Evolutionary conservation across 441 rosid species (phyloP), one percentile per base, ranked within the genome.

Genomic region (Capsella rubella): DNA sequence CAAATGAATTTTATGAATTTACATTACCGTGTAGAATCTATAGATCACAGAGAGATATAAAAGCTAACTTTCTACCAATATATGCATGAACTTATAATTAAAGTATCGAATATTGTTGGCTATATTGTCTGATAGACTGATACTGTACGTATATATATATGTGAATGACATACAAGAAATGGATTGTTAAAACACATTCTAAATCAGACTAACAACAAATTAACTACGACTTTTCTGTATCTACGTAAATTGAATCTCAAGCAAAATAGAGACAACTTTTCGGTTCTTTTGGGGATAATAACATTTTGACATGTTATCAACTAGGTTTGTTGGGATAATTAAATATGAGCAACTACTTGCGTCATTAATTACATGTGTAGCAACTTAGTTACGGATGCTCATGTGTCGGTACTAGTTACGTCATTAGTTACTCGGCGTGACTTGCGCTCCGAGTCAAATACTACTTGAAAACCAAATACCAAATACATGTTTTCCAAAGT

Each of bases 371-470:
- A 67, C 57, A 75, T 60, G 57, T 40, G 8, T 15, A 7, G 4
- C 27, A 8, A 16, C 37, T 7, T 6, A 1, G 8, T 34, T 61
- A 55, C 43, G 52, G 10, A 42, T 59, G 68, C 39, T 51, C 15
- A 21, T 35, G 5, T 68, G 64, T 43, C 51, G 69, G 69, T 16
- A 16, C 18, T 16, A 16, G 18, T 16, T 16, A 16, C 18, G 18
- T 16, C n/a, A n/a, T n/a, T 16, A 16, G 18, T 75, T 34, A 58
- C 18, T 61, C 74, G 58, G 63, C 79, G 79, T 45, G 46, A 62
- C 62, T 62, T 53, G 58, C 74, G 63, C 69, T 43, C 18, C 39
- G 4, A 67, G 49, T 37, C 61, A 67, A n/a, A 40, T 14, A 18
- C 18, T 14, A 18, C 18, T 54, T 14, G 43, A 69, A 74, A 51